Evolutionary conservation across 108 stramenopile genomes (phyloP), one percentile per base, ranked within the genome.

Genomic region (Aurantiochytrium sp.): DNA sequence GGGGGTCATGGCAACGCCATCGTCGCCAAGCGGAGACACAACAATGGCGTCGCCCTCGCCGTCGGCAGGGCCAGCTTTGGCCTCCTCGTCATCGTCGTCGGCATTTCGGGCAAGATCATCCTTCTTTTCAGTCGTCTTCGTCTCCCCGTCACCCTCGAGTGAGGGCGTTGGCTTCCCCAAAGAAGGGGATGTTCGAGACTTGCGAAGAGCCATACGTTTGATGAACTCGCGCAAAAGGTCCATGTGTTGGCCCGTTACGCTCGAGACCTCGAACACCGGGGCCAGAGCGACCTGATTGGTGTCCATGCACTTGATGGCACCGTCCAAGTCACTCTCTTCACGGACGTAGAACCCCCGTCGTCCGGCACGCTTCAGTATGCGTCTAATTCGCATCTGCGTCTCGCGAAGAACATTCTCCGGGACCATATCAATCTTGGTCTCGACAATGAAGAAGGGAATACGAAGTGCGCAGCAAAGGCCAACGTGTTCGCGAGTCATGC

Each of bases 401-500:
- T 96, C 95, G 90, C 97, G 93, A 44, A 98, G 92, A 8, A 98
- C 97, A 92, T 97, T 95, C 43, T 94, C 94, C 0, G 99, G 98
- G 76, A 96, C 97, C 59, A 98, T 97, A 92, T 99, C 99, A 18
- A 98, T 90, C 88, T 99, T 99, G n/a, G 99, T 98, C 72, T 98
- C 96, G 21, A 97, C 94, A 28, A 98, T 95, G 72, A 97, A 93
- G 28, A 97, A 91, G 35, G 98, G 97, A 60, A 98, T 97, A 53
- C 96, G 95, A 83, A 98, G 97, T 25, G 97, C 98, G 90, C 96
- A 96, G 76, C 97, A 97, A 35, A 99, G 93, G 91, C 97, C 97
- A 73, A 99, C 93, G 92, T 99, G 99, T 88, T 99, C 98, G 60
- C 95, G 95, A 57, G 99, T 99, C 98, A 99, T 99, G 90, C 97